These are phyloP conservation scores for Curvularia eragrostidis DNA, from an alignment of 2,329 filamentous ascomycete genomes.

Conservation along the genomic window DNA sequence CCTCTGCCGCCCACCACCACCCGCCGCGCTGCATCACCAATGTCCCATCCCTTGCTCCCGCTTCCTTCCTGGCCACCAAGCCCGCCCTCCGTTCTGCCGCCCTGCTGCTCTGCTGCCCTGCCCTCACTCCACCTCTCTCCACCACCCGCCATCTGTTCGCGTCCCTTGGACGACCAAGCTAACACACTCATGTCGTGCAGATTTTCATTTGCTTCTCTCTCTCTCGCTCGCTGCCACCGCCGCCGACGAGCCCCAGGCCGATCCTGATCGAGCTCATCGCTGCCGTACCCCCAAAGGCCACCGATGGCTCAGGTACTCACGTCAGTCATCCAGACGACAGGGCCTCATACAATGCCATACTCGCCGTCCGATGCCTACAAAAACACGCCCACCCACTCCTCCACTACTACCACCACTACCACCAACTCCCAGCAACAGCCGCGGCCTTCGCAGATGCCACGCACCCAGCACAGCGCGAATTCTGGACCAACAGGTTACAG, in stretches of 20 bases:
- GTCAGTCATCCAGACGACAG: slow-evolving; percentile 55
- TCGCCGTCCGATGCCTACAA: slow-evolving; percentile 58
- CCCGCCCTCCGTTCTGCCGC: slow-evolving; percentile 21
- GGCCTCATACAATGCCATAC: slow-evolving; percentile 59
- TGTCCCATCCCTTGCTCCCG: slow-evolving; percentile 26
- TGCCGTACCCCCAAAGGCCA: slow-evolving; percentile 30
- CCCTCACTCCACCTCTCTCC: slow-evolving; percentile 16
- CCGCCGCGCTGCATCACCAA: slow-evolving; percentile 9
- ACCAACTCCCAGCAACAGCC: slow-evolving; percentile 44
- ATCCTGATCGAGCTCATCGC: slow-evolving; percentile 29
- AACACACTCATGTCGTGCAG: slow-evolving; percentile 25
- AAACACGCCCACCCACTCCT: slow-evolving; percentile 44
- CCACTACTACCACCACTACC: no score
- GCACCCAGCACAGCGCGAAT: slow-evolving; percentile 53
- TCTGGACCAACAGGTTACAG: slow-evolving; percentile 51
- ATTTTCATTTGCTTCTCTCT: slow-evolving; percentile 23
- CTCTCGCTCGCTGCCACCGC: slow-evolving; percentile 23
- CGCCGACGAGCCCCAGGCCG: slow-evolving; percentile 24
- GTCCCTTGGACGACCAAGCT: slow-evolving; percentile 22
- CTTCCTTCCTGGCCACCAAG: slow-evolving; percentile 21
- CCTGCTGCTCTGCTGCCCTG: slow-evolving; percentile 15
- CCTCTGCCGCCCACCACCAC: slow-evolving; percentile 23
- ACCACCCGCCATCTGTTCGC: slow-evolving; percentile 12
- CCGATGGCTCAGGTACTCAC: slow-evolving; percentile 57
- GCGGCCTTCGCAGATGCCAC: slow-evolving; percentile 51